Base-by-base conservation (phyloP, 2,329 filamentous ascomycete genomes). In the Amylocarpus encephaloides region DNA sequence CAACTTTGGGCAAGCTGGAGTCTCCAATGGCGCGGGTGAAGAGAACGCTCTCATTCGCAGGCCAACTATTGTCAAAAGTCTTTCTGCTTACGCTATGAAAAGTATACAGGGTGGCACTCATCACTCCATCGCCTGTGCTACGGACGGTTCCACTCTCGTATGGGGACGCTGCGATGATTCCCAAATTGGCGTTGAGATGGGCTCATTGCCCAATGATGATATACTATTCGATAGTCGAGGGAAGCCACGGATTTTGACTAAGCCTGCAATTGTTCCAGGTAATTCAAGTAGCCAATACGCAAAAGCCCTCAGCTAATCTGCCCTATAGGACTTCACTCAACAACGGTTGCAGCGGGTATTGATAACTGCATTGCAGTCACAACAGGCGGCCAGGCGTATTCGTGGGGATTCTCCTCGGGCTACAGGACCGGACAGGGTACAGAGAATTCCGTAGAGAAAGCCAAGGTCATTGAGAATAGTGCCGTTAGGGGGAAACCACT, bases 381-480 rank as follows among this genome's bases (percentile, higher is more conserved):
- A 56, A 71, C 71, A 36, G 76, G 83, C 18, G 88, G 88, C 55
- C 79, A 80, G 59, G 85, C 81, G 1, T 90, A 83, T 69, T 81
- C 80, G 1, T 93, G 87, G 87, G 88, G 88, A 5, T 92, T 92
- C 71, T 86, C 80, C 10, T 80, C 79, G 41, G 88, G 84, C 61
- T 91, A 88, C 68, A 86, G 91, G 70, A 89, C 86, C 3, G 88
- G 87, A 10, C 83, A 83, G 60, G 87, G 86, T 36, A 83, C 77
- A 2, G 80, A 82, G 16, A 87, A 94, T 43, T 88, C 95, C 59
- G 78, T 95, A 22, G 77, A 85, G 59, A 75, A 79, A 16, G 87
- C 91, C 0, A 92, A 86, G 0, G 62, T 84, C 42, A 86, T 96
- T 49, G 86, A 93, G 62, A 95, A 95, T 71, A 86, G 83, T 12